Conservation (phyloP, 1,284 basidiomycete species). For the Apiotrichum porosum region DNA sequence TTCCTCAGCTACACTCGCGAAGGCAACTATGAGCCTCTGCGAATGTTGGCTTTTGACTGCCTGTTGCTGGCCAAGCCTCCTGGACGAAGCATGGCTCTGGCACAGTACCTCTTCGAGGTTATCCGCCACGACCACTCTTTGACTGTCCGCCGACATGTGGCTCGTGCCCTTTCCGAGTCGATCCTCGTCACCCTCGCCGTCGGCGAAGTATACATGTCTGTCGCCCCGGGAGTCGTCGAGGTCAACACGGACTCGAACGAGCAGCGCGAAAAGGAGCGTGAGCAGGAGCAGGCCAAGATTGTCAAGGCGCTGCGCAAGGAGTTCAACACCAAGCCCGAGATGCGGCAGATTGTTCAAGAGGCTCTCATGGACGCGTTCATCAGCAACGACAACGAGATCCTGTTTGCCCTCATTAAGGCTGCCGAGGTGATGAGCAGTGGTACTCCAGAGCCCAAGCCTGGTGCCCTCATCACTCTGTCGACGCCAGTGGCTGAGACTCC, state of each 20-base stretch:
- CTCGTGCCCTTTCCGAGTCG: slow-evolving; percentile 78
- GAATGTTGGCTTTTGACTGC: slow-evolving; percentile 87
- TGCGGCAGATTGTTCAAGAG: slow-evolving; percentile 54
- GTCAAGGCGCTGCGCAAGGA: slow-evolving; percentile 81
- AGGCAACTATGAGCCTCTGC: slow-evolving; percentile 87
- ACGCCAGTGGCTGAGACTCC: slow-evolving; percentile 66
- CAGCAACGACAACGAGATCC: slow-evolving; percentile 76
- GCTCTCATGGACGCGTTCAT: slow-evolving; percentile 29
- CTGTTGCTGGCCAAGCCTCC: slow-evolving; percentile 75
- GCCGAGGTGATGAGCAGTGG: slow-evolving; percentile 84
- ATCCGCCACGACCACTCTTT: slow-evolving; percentile 82
- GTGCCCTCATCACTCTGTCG: slow-evolving; percentile 74
- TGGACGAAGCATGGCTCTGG: slow-evolving; percentile 54
- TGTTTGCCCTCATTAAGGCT: slow-evolving; percentile 85
- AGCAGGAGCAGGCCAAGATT: slow-evolving; percentile 51
- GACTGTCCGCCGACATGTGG: slow-evolving; percentile 75
- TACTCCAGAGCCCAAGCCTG: slow-evolving; percentile 74
- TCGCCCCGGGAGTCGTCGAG: slow-evolving; percentile 34
- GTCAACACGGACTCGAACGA: slow-evolving; percentile 19
- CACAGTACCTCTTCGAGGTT: slow-evolving; percentile 85
- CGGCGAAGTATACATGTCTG: slow-evolving; percentile 66
- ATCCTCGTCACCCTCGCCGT: slow-evolving; percentile 80
- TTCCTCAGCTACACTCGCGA: slow-evolving; percentile 89
- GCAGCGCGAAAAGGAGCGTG: slow-evolving; percentile 22
- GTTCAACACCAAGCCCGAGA: slow-evolving; percentile 66